Conservation (phyloP, 192 early-diverging fungal species). For the Jimgerdemannia flammicorona region DNA sequence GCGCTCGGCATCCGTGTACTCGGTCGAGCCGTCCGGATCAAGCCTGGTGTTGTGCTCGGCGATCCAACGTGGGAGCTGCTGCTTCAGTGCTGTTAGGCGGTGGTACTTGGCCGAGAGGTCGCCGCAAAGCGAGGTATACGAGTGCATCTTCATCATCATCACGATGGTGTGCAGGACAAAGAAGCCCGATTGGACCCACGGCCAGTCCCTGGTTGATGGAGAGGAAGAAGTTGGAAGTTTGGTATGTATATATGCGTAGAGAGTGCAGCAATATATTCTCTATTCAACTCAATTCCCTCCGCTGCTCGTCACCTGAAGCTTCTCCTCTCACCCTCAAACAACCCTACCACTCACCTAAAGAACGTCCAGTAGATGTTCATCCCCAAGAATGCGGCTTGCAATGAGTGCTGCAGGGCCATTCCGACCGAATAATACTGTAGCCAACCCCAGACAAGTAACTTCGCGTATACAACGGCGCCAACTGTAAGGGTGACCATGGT, state of each 20-base stretch:
- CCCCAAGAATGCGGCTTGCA: constrained; percentile 57
- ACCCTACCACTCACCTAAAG: constrained; percentile 32
- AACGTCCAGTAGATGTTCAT: constrained; percentile 57
- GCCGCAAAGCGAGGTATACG: constrained; percentile 83
- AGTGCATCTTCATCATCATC: constrained; percentile 96
- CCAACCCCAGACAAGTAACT: constrained; percentile 44
- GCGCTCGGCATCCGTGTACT: constrained; percentile 8
- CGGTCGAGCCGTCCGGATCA: neutral
- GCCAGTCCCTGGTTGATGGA: constrained; percentile 60
- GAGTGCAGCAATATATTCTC: no score
- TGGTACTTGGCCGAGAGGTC: constrained; percentile 53
- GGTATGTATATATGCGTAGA: no score
- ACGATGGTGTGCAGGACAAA: constrained; percentile 85
- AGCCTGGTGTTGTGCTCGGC: constrained; percentile 4
- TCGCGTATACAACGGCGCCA: constrained; percentile 57
- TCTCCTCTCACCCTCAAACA: neutral
- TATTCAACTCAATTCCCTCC: no score
- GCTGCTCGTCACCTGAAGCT: neutral
- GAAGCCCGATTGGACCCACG: constrained; percentile 87
- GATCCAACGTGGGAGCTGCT: constrained; percentile 16
- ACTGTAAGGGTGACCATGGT: constrained; percentile 63
- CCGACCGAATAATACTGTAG: constrained; percentile 43
- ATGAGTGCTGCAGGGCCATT: constrained; percentile 56
- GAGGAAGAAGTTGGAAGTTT: no score
- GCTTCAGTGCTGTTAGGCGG: constrained; percentile 31